A percentile compares a stretch with the other conserved stretches of the same genome.
Conservation (phyloP, 768 basidiomycete species). For the Termitomyces sp. region DNA sequence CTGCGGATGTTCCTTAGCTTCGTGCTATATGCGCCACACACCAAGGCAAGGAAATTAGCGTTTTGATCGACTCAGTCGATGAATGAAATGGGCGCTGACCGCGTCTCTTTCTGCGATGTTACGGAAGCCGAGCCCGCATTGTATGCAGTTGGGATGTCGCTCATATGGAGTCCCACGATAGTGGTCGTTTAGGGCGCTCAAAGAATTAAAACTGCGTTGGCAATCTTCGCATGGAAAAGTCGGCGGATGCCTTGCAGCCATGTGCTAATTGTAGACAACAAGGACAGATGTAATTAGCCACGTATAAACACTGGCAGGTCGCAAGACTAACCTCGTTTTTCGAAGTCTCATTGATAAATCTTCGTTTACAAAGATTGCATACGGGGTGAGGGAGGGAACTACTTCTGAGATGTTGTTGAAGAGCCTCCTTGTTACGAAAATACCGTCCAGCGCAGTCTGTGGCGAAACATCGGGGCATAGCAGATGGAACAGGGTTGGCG, state of each 20-base stretch:
- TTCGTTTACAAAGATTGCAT: slow-evolving; percentile 3
- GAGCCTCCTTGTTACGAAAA: slow-evolving; percentile 8
- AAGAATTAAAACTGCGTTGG: background rate
- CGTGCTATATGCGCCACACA: slow-evolving; percentile 1
- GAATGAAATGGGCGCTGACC: background rate
- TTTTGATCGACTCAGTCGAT: background rate
- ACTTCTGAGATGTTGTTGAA: slow-evolving; percentile 8
- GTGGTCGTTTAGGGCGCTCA: slow-evolving; percentile 2
- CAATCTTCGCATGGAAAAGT: slow-evolving; percentile 1
- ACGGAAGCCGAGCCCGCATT: slow-evolving; percentile 5
- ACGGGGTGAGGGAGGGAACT: slow-evolving; percentile 1
- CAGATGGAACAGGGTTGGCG: too few species aligned
- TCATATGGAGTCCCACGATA: slow-evolving; percentile 4
- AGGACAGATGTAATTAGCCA: background rate
- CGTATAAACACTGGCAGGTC: background rate
- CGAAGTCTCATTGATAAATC: slow-evolving; percentile 6
- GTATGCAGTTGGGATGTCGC: slow-evolving; percentile 7
- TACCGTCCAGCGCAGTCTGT: background rate
- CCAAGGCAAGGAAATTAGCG: background rate
- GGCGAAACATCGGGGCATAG: slow-evolving; percentile 10
- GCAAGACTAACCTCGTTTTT: slow-evolving; percentile 2
- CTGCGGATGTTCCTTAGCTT: background rate
- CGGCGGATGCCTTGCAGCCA: slow-evolving; percentile 2
- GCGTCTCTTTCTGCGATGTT: background rate
- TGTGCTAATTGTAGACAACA: background rate